phyloP scores from a whole-genome alignment of 2,329 filamentous ascomycete genomes.

The Aphanoascus verrucosus region DNA sequence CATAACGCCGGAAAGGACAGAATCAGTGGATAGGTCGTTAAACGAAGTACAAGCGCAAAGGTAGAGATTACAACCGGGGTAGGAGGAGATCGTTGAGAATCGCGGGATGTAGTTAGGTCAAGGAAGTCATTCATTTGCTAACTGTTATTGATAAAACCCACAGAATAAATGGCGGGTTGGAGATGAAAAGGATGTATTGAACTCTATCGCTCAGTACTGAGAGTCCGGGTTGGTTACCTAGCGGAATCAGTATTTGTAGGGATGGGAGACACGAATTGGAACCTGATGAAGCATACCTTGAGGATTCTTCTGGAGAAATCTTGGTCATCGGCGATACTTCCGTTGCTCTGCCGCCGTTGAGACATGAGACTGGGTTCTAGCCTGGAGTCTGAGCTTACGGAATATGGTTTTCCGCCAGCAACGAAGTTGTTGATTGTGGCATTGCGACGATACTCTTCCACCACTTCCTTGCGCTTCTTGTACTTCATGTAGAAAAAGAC shows the following conservation, averaged over 20 bases:
- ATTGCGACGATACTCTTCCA: constrained; percentile 75
- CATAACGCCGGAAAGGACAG: constrained; percentile 8
- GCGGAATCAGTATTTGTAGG: background rate
- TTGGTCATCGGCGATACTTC: constrained; percentile 93
- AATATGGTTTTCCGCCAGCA: constrained; percentile 49
- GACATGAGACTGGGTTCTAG: constrained; percentile 76
- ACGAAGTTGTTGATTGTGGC: constrained; percentile 65
- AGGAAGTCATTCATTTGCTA: background rate
- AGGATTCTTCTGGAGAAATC: constrained; percentile 94
- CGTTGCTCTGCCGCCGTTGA: constrained; percentile 76
- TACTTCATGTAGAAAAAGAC: constrained; percentile 64
- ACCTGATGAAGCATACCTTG: constrained; percentile 50
- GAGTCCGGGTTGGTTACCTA: constrained; percentile 13
- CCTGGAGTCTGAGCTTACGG: constrained; percentile 64
- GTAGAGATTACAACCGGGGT: background rate
- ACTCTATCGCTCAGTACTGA: constrained; percentile 1
- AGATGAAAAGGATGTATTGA: background rate
- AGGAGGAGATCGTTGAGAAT: background rate
- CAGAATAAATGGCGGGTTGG: background rate
- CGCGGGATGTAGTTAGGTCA: background rate
- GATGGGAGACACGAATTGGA: background rate
- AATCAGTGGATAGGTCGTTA: constrained; percentile 7
- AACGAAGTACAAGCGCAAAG: background rate
- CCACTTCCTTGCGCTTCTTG: constrained; percentile 63
- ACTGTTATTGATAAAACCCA: background rate